These are phyloP conservation scores for Suillus tomentosus DNA, from an alignment of 768 basidiomycete species.

Conservation along the genomic window DNA sequence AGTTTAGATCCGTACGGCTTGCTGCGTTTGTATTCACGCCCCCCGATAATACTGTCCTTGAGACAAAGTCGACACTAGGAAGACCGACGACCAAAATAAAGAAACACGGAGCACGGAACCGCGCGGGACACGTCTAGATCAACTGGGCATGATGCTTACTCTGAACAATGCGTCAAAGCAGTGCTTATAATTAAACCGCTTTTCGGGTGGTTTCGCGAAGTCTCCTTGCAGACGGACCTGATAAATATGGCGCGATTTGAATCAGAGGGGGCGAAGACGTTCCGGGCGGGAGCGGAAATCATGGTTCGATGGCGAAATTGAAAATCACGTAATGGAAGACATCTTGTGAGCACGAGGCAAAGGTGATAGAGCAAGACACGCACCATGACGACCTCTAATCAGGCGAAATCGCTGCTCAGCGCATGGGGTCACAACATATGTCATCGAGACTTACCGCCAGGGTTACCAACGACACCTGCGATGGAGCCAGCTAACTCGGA, in stretches of 20 bases:
- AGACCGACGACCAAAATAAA: background rate
- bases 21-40: background rate
- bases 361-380: constrained; percentile 13
- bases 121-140: background rate
- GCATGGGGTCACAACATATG: background rate
- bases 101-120: background rate
- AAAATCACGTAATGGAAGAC: constrained; percentile 7
- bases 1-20: background rate
- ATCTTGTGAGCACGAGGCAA: constrained; percentile 8
- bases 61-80: background rate
- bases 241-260: constrained; percentile 6
- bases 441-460: constrained; percentile 56
- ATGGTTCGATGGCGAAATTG: constrained; percentile 10
- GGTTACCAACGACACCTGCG: constrained; percentile 88
- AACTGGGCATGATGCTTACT: constrained; percentile 45
- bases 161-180: constrained; percentile 86
- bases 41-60: background rate
- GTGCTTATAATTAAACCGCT: constrained; percentile 88
- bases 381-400: constrained; percentile 74
- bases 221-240: constrained; percentile 86
- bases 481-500: constrained; percentile 68
- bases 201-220: constrained; percentile 85
- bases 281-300: constrained; percentile 3
- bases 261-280: background rate
- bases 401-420: background rate